phyloP scores from a whole-genome alignment of 73 alveolate genomes.

The Paramecium bursaria region DNA sequence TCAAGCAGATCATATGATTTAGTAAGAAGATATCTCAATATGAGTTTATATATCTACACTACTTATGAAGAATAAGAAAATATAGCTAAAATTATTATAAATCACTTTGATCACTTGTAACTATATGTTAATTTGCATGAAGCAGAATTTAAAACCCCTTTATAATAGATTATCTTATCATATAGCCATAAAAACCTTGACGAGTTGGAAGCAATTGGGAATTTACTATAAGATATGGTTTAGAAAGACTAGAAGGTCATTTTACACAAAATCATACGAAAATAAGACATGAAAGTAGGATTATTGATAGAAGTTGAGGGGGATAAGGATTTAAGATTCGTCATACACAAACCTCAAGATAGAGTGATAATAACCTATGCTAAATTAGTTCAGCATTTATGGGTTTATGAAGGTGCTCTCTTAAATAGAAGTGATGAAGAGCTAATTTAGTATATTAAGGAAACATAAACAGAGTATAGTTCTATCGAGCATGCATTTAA shows the following conservation, averaged over 20 bases:
- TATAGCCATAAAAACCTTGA: conserved; percentile 12
- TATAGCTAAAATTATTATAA: conserved; percentile 29
- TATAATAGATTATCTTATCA: neutral
- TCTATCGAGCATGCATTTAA: conserved; percentile 44
- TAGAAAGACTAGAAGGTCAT: neutral
- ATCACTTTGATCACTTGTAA: conserved; percentile 20
- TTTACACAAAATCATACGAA: conserved; percentile 10
- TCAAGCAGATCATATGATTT: conserved; percentile 48
- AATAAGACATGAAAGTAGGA: neutral
- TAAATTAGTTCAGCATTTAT: conserved; percentile 21
- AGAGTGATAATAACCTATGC: conserved; percentile 30
- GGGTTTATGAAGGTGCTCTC: conserved; percentile 39
- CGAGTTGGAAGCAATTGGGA: conserved; percentile 19
- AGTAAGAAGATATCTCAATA: conserved; percentile 3
- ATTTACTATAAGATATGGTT: neutral
- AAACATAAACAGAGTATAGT: neutral
- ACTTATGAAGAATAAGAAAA: conserved; percentile 22
- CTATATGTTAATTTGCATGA: conserved; percentile 1
- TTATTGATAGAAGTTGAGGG: conserved; percentile 4
- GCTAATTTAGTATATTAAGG: conserved; percentile 5
- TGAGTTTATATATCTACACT: conserved; percentile 1
- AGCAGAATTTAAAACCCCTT: conserved; percentile 49
- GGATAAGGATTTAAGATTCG: conserved; percentile 15
- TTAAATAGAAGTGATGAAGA: conserved; percentile 6
- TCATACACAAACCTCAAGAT: conserved; percentile 49